Evolutionary conservation across 108 stramenopile genomes (phyloP), one percentile per base, ranked within the genome.

Genomic region (Conticribra guillardii): DNA sequence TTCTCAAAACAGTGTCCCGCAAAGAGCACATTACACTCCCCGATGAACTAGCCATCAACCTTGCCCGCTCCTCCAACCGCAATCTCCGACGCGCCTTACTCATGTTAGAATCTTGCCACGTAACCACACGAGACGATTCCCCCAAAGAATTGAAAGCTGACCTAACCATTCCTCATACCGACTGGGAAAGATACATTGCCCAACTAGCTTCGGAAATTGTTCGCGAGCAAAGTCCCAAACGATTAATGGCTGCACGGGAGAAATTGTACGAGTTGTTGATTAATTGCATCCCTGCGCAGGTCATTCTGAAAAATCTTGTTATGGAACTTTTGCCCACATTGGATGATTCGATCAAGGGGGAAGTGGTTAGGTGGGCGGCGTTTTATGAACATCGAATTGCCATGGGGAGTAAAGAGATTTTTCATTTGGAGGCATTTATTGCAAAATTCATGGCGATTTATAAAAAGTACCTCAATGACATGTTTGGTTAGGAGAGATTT

Each of bases 401-500:
- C 19, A 68, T 79, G 82, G 98, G 99, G 32, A 84, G 86, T 76
- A 99, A 99, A 83, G 98, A 99, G 53, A 97, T 99, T 29, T 96
- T 98, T 81, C 99, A 99, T 81, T 76, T 99, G 60, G 99, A 99
- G 74, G 98, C 99, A 3, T 99, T 99, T 78, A 77, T 99, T 37
- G 97, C 97, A 44, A 97, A 97, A 83, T 97, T 89, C 81, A 98
- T 99, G 99, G 87, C 91, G 4, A 72, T 97, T 54, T 99, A 99
- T 86, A 97, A 97, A 73, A 82, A 83, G 52, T 99, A 90, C 79
- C 64, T 98, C 18, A 92, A 85, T 29, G 90, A 91, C 33, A 30
- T 97, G 62, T 97, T 97, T 79, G 96, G 63, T 33, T 89, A 82
- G 67, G 21, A 16, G 15, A n/a, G 5, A 51, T 19, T 17, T n/a